Percentiles rank a stretch among this genome's conserved stretches.
These are phyloP conservation scores for Colletotrichum caudatum DNA, from an alignment of 2,329 filamentous ascomycete species.

Conservation along the genomic window DNA sequence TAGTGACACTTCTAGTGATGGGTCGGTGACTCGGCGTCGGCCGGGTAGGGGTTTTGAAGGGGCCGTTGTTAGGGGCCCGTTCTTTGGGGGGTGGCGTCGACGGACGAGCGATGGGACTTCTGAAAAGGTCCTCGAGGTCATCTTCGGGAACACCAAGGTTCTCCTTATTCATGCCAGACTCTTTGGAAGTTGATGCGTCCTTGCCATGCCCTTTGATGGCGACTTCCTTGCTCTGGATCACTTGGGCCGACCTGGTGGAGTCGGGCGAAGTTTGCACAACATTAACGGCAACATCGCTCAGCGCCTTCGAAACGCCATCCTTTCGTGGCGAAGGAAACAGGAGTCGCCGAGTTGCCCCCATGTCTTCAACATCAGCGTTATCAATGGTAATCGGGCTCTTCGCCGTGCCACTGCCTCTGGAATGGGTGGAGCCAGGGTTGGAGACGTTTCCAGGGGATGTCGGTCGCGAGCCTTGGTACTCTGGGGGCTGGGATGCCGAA, in stretches of 20 bases:
- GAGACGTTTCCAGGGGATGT: constrained; percentile 46
- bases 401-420: constrained; percentile 66
- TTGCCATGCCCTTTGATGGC: constrained; percentile 57
- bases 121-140: constrained; percentile 75
- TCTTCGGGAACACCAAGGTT: constrained; percentile 63
- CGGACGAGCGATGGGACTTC: constrained; percentile 61
- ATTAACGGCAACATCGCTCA: constrained; percentile 70
- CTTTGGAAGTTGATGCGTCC: not conserved
- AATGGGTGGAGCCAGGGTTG: constrained; percentile 62
- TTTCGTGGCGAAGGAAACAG: constrained; percentile 83
- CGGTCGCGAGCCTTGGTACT: constrained; percentile 20
- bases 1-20: constrained; percentile 71
- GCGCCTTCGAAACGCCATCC: constrained; percentile 70
- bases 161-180: constrained; percentile 58
- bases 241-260: constrained; percentile 48
- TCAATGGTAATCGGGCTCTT: constrained; percentile 68
- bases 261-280: constrained; percentile 56
- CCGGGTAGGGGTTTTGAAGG: constrained; percentile 73
- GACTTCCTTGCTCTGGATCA: constrained; percentile 50
- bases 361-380: constrained; percentile 60
- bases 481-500: constrained; percentile 25
- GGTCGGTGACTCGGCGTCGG: constrained; percentile 71
- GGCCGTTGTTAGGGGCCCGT: constrained; percentile 58
- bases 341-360: constrained; percentile 73
- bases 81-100: constrained; percentile 66